A percentile compares a stretch with the other conserved stretches of the same genome.
phyloP scores from a whole-genome alignment of 2,329 filamentous ascomycete genomes.

The Penicillium sp. region DNA sequence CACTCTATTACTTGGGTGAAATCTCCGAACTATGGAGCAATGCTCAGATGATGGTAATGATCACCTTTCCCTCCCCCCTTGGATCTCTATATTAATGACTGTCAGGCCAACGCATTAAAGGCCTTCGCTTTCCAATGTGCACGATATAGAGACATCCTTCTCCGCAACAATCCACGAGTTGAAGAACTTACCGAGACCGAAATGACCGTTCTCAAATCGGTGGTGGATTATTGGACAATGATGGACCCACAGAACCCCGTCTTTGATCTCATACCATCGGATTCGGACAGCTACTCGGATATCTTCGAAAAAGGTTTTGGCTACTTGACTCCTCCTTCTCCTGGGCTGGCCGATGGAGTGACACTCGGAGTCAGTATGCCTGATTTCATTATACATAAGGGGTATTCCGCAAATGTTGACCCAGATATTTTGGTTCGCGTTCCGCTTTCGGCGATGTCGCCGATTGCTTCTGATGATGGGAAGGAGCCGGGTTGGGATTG shows the following conservation, averaged over 20 bases:
- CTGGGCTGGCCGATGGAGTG: not conserved
- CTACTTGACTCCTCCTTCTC: conserved; percentile 9
- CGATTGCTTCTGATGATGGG: conserved; percentile 9
- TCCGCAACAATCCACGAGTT: conserved; percentile 11
- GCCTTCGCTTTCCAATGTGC: conserved; percentile 17
- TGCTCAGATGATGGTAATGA: conserved; percentile 20
- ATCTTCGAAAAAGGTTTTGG: not conserved
- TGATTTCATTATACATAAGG: not conserved
- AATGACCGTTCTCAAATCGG: conserved; percentile 10
- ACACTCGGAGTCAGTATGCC: not conserved
- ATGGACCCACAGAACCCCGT: conserved; percentile 21
- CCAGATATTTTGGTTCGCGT: conserved; percentile 12
- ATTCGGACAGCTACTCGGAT: conserved; percentile 4
- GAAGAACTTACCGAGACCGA: conserved; percentile 16
- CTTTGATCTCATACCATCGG: conserved; percentile 5
- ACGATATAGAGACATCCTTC: conserved; percentile 17
- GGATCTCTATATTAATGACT: not conserved
- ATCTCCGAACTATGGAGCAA: conserved; percentile 20
- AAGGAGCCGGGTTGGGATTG: conserved; percentile 14
- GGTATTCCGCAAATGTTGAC: conserved; percentile 3
- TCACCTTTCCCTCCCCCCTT: too few relatives aligned
- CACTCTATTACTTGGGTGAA: conserved; percentile 16
- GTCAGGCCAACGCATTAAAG: conserved; percentile 13
- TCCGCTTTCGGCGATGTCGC: conserved; percentile 14
- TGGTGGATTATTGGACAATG: conserved; percentile 22